These are phyloP conservation scores for Peronospora destructor DNA, from an alignment of 352 stramenopile genomes.

Conservation along the genomic window DNA sequence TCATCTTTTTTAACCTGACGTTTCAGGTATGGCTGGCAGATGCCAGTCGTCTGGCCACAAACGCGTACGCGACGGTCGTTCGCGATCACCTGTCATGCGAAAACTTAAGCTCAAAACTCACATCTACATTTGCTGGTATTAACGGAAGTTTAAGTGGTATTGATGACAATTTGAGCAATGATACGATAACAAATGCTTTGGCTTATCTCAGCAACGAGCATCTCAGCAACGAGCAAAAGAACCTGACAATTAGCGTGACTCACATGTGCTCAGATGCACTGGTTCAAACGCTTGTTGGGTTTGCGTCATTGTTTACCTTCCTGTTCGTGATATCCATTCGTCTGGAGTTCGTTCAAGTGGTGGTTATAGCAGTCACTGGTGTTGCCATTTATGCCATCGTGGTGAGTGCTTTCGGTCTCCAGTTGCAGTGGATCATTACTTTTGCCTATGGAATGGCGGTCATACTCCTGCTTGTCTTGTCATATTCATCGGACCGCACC, in stretches of 20 bases:
- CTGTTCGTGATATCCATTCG: conserved; percentile 79
- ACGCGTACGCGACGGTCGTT: conserved; percentile 40
- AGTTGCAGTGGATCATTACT: conserved; percentile 64
- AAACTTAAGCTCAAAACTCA: conserved; percentile 17
- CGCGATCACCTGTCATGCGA: conserved; percentile 34
- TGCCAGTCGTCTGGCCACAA: conserved; percentile 45
- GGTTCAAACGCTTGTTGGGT: conserved; percentile 56
- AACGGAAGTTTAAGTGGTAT: conserved; percentile 24
- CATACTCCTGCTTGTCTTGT: conserved; percentile 69
- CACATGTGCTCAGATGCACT: conserved; percentile 53
- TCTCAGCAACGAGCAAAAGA: conserved; percentile 31
- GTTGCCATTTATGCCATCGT: conserved; percentile 56
- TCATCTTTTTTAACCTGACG: conserved; percentile 69
- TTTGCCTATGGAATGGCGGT: conserved; percentile 55
- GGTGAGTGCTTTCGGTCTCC: conserved; percentile 43
- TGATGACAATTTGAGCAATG: conserved; percentile 10
- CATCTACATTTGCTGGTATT: conserved; percentile 20
- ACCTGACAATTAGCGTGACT: conserved; percentile 33
- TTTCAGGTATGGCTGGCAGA: conserved; percentile 74
- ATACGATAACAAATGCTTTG: conserved; percentile 23
- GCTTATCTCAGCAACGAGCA: conserved; percentile 32
- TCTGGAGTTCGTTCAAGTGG: conserved; percentile 84
- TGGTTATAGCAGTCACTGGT: conserved; percentile 54
- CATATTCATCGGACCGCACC: conserved; percentile 68
- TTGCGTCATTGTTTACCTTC: conserved; percentile 73